Evolutionary conservation across 805 yeast species (phyloP), one percentile per base, ranked within the genome.

Genomic region (Metschnikowia gelsemii): DNA sequence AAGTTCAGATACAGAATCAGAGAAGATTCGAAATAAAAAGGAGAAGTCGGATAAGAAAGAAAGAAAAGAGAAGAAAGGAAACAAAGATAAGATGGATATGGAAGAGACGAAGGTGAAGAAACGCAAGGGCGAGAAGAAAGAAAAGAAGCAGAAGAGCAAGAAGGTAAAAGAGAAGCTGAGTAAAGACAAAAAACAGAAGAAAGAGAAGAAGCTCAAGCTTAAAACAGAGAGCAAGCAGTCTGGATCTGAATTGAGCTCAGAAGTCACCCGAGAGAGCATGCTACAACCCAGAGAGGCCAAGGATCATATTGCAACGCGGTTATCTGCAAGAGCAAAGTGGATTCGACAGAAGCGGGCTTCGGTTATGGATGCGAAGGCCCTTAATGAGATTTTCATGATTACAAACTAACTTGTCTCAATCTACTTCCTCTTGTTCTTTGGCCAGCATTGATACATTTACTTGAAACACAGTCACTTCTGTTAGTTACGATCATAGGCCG

Each of bases 321-420:
- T 67, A 16, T 61, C 95, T 1, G 85, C 85, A 3, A 78, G 98
- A 61, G 82, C 95, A 17, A 83, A 79, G 61, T 90, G 88, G 83
- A 90, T 91, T 41, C 83, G 76, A 51, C 96, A 89, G 61, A 91
- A 91, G 61, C 76, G 93, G 55, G 93, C 95, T 8, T 91, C 97
- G 1, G 88, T 90, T 0, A 78, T 84, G 81, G 98, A 91, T 59
- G 76, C 84, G 2, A 82, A 87, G 61, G 89, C 96, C 11, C 73
- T 91, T 47, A 88, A 87, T 53, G 98, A 91, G 64, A 91, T 91
- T 43, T 87, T 91, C 59, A 91, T 91, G 97, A 78, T 89, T 34
- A 70, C 84, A 20, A 75, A 72, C 48, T 69, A 61, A 49, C 27
- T 8, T 4, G 5, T 12, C 27, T 17, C 8, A 13, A 20, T 18